These are phyloP conservation scores for Ogataea dorogensis DNA, from an alignment of 805 yeast genomes.

Conservation along the genomic window DNA sequence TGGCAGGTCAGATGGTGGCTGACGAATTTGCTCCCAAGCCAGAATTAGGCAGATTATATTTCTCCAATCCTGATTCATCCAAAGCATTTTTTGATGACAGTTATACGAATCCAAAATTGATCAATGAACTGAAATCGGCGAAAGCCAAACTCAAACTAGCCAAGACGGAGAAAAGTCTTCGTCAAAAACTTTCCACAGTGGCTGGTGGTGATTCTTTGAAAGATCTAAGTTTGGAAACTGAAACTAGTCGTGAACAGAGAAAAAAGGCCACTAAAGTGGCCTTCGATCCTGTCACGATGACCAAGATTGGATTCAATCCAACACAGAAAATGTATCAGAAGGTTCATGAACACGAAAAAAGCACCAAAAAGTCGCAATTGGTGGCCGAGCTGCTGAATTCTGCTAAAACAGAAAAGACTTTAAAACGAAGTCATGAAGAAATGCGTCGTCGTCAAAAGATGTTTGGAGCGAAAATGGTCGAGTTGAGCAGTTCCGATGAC, in stretches of 20 bases:
- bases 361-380: conserved; percentile 10
- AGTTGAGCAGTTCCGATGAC: conserved; percentile 15
- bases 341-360: neutral
- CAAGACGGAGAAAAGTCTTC: conserved; percentile 34
- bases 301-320: conserved; percentile 32
- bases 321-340: conserved; percentile 25
- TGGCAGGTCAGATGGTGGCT: conserved; percentile 27
- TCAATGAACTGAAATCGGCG: conserved; percentile 40
- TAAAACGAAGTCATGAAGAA: conserved; percentile 21
- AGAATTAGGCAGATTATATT: conserved; percentile 31
- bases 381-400: conserved; percentile 10
- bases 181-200: conserved; percentile 32
- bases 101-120: conserved; percentile 46
- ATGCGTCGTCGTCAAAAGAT: conserved; percentile 13
- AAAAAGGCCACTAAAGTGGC: conserved; percentile 30
- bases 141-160: conserved; percentile 38
- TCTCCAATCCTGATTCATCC: conserved; percentile 42
- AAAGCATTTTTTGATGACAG: conserved; percentile 51
- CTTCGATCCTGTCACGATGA: conserved; percentile 23
- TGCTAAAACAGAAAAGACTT: conserved; percentile 13
- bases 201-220: conserved; percentile 25
- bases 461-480: conserved; percentile 10
- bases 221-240: conserved; percentile 18
- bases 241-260: conserved; percentile 18
- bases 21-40: conserved; percentile 28